Conservation (phyloP, 208 protist species). For the Trypanosomatidae sp. region DNA sequence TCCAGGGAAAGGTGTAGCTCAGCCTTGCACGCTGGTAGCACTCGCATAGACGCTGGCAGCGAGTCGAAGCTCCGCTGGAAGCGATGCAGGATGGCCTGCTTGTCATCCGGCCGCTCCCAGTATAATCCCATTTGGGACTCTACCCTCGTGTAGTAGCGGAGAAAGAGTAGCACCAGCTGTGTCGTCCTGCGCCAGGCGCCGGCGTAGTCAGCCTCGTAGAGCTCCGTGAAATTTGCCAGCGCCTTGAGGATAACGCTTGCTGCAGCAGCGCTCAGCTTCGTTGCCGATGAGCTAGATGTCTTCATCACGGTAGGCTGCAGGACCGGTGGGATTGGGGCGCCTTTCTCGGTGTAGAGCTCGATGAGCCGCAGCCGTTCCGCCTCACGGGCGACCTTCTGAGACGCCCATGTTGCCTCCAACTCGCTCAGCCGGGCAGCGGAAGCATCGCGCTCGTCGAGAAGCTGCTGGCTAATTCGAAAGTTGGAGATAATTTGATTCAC, state of each 20-base stretch:
- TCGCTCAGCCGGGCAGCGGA: constrained; percentile 31
- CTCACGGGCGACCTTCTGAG: constrained; percentile 58
- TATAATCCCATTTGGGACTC: constrained; percentile 41
- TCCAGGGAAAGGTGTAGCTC: constrained; percentile 71
- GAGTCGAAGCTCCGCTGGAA: constrained; percentile 60
- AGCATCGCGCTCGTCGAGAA: constrained; percentile 43
- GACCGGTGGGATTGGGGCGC: constrained; percentile 57
- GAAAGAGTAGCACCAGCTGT: constrained; percentile 36
- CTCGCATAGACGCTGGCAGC: constrained; percentile 40
- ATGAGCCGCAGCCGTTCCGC: constrained; percentile 62
- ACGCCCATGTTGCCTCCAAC: constrained; percentile 36
- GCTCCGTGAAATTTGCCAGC: constrained; percentile 31
- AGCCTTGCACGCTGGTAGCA: constrained; percentile 58
- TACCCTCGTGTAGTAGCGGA: constrained; percentile 44
- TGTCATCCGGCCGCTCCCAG: constrained; percentile 63
- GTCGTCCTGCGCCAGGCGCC: constrained; percentile 33
- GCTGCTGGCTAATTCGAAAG: constrained; percentile 33
- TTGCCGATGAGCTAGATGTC: constrained; percentile 13
- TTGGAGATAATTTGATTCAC: constrained; percentile 32
- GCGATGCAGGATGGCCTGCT: constrained; percentile 58
- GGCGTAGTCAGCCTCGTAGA: constrained; percentile 57
- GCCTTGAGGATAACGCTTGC: constrained; percentile 38
- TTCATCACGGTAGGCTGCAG: constrained; percentile 30
- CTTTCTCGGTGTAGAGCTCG: constrained; percentile 71
- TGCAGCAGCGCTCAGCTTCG: constrained; percentile 11